phyloP scores from a whole-genome alignment of 2,329 filamentous ascomycete genomes.

The Phialophora macrospora region DNA sequence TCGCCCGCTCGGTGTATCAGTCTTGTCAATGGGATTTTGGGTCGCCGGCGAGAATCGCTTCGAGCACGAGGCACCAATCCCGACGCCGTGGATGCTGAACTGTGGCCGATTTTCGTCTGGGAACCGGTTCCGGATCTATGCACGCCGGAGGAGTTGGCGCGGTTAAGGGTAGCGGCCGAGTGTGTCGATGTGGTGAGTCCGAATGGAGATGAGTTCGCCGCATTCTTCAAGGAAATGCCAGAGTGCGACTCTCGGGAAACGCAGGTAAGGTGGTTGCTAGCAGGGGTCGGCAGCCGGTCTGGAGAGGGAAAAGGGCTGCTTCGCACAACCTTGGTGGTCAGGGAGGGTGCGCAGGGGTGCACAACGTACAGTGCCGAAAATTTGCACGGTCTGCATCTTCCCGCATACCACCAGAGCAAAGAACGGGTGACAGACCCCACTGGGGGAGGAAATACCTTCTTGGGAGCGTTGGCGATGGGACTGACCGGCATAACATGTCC shows the following conservation, averaged over 20 bases:
- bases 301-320: not conserved
- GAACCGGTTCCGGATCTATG: constrained; percentile 93
- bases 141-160: constrained; percentile 65
- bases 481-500: constrained; percentile 46
- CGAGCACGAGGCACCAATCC: not conserved
- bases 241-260: constrained; percentile 38
- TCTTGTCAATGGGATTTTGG: constrained; percentile 72
- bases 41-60: constrained; percentile 50
- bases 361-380: constrained; percentile 53
- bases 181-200: constrained; percentile 70
- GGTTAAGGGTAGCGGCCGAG: constrained; percentile 58
- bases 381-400: constrained; percentile 65
- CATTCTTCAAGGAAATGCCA: constrained; percentile 67
- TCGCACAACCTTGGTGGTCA: constrained; percentile 50
- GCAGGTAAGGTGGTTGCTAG: constrained; percentile 46
- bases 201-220: constrained; percentile 86
- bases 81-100: not conserved
- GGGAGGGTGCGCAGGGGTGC: constrained; percentile 66
- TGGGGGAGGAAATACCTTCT: constrained; percentile 88
- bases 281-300: constrained; percentile 35
- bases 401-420: constrained; percentile 67
- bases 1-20: constrained; percentile 76
- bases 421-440: constrained; percentile 81
- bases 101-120: constrained; percentile 76
- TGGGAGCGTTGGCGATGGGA: constrained; percentile 62